These are phyloP conservation scores for Yamadazyma sp. DNA, from an alignment of 805 yeast genomes.

Conservation along the genomic window DNA sequence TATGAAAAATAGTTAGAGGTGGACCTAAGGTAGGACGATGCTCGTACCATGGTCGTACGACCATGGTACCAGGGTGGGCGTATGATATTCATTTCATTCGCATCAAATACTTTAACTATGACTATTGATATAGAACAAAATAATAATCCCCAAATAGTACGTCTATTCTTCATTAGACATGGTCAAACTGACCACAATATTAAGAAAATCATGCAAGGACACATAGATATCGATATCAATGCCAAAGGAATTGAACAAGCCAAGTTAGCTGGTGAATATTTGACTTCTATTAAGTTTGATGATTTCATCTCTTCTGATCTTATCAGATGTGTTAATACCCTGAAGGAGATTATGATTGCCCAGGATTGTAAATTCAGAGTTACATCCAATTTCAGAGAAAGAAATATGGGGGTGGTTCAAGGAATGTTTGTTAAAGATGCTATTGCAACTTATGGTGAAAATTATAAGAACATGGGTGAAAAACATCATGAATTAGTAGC, in stretches of 20 bases:
- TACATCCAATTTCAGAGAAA: slow-evolving; percentile 58
- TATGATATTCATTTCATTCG: too few relatives aligned
- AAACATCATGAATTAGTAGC: slow-evolving; percentile 39
- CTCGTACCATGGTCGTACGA: too few relatives aligned
- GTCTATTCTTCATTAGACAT: slow-evolving; percentile 70
- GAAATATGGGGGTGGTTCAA: slow-evolving; percentile 73
- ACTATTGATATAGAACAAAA: slow-evolving; percentile 25
- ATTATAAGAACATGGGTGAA: slow-evolving; percentile 69
- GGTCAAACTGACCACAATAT: slow-evolving; percentile 81
- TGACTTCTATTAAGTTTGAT: slow-evolving; percentile 42
- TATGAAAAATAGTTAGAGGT: too few relatives aligned
- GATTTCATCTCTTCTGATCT: slow-evolving; percentile 51
- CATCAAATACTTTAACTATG: too few relatives aligned
- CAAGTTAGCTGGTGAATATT: slow-evolving; percentile 43
- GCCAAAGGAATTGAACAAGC: slow-evolving; percentile 64
- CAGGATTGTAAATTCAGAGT: slow-evolving; percentile 16
- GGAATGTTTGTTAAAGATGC: slow-evolving; percentile 75
- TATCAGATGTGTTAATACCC: slow-evolving; percentile 59
- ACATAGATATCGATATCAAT: slow-evolving; percentile 62
- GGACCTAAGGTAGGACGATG: too few relatives aligned
- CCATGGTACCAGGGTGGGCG: too few relatives aligned
- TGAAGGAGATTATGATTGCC: slow-evolving; percentile 36
- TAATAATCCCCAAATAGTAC: slow-evolving; percentile 31
- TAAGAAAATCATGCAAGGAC: slow-evolving; percentile 75
- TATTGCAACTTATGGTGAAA: slow-evolving; percentile 52